Conservation (phyloP, 2,329 filamentous ascomycete species). For the Alternaria sp. region DNA sequence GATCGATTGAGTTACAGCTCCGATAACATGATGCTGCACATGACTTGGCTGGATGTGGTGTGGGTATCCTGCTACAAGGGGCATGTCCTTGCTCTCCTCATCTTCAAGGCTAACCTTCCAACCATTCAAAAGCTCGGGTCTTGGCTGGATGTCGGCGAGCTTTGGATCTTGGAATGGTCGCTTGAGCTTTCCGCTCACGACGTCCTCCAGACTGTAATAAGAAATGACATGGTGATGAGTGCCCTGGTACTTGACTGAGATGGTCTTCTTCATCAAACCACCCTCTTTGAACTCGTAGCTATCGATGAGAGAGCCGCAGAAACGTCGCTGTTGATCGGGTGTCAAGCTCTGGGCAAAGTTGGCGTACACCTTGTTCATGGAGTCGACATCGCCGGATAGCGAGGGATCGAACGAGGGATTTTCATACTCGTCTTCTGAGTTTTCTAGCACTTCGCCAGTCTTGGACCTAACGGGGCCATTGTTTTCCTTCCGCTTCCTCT, state of each 20-base stretch:
- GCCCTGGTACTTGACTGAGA: slow-evolving; percentile 78
- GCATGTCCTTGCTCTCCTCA: slow-evolving; percentile 49
- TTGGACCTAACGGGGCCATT: slow-evolving; percentile 38
- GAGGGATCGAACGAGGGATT: slow-evolving; percentile 34
- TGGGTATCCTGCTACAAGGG: slow-evolving; percentile 39
- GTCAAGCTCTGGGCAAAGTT: slow-evolving; percentile 53
- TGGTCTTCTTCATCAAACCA: slow-evolving; percentile 91
- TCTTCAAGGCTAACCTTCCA: slow-evolving; percentile 52
- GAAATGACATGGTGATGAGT: slow-evolving; percentile 86
- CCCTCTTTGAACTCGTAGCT: slow-evolving; percentile 86
- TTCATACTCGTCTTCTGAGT: slow-evolving; percentile 48
- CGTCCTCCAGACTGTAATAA: slow-evolving; percentile 86
- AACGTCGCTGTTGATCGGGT: slow-evolving; percentile 63
- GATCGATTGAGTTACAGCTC: slow-evolving; percentile 31
- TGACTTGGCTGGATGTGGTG: slow-evolving; percentile 42
- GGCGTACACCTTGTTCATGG: slow-evolving; percentile 46
- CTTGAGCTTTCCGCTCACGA: slow-evolving; percentile 56
- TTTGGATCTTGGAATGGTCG: slow-evolving; percentile 48
- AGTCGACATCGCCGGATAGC: slow-evolving; percentile 33
- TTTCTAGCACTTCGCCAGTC: slow-evolving; percentile 40
- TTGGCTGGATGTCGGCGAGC: slow-evolving; percentile 45
- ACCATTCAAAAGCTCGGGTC: slow-evolving; percentile 45
- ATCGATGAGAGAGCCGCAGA: slow-evolving; percentile 87
- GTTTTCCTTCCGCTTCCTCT: slow-evolving; percentile 50
- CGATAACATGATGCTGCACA: slow-evolving; percentile 39